These are phyloP conservation scores for Aspergillus nidulans DNA, from an alignment of 495 filamentous ascomycete species.

Conservation along the genomic window DNA sequence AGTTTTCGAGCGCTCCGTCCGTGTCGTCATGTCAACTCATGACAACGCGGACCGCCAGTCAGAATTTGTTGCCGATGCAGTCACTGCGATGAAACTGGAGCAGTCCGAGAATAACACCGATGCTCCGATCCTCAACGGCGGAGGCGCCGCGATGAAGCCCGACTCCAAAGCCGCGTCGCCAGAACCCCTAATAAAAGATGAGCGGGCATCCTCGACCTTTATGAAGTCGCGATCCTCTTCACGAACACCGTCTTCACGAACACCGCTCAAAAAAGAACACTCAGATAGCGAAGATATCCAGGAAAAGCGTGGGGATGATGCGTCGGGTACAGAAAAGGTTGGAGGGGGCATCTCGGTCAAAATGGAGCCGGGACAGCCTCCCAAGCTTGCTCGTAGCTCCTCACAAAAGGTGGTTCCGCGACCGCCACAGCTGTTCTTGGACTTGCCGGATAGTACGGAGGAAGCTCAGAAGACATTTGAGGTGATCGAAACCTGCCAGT, in stretches of 20 bases:
- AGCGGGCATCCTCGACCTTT: neutral
- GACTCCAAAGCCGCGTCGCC: conserved; percentile 11
- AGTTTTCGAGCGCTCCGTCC: conserved; percentile 29
- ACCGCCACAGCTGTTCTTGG: conserved; percentile 59
- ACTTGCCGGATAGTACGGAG: conserved; percentile 67
- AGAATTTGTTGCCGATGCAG: conserved; percentile 34
- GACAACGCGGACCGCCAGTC: conserved; percentile 42
- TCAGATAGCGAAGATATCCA: conserved; percentile 2
- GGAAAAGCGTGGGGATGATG: conserved; percentile 4
- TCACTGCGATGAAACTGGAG: conserved; percentile 40
- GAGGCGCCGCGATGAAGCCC: conserved; percentile 13
- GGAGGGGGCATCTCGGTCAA: conserved; percentile 59
- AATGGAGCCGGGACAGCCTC: conserved; percentile 61
- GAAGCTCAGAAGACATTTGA: conserved; percentile 76
- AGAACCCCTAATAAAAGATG: conserved; percentile 7
- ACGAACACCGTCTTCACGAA: conserved; percentile 14
- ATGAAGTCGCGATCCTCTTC: conserved; percentile 21
- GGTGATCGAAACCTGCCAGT: conserved; percentile 75
- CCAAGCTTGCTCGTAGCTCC: conserved; percentile 69
- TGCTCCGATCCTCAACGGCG: conserved; percentile 21
- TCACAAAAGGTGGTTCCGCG: conserved; percentile 63
- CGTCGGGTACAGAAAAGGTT: conserved; percentile 34
- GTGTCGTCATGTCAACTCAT: conserved; percentile 45
- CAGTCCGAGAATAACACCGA: conserved; percentile 15
- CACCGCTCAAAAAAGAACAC: conserved; percentile 20